Evolutionary conservation across 2,329 filamentous ascomycete genomes (phyloP), one percentile per base, ranked within the genome.

Genomic region (Hyphodiscus sp.): DNA sequence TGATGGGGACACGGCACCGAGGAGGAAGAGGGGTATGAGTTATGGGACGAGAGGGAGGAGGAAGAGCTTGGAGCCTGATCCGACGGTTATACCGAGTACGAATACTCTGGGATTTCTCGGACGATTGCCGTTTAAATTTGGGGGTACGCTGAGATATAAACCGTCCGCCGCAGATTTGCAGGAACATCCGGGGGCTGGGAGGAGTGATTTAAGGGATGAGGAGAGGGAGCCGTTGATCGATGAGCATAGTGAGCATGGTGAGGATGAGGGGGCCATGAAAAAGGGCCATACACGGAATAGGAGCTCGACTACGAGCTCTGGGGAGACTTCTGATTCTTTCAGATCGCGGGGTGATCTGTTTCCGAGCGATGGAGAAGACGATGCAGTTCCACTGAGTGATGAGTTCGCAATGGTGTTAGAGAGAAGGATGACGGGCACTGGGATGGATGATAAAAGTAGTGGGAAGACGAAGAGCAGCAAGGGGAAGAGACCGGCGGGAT

Each of bases 271-370:
- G 19, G 46, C 47, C 18, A 50, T 49, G 43, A 51, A 29, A 3
- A 64, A 59, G 46, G 60, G 57, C 8, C 67, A 71, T 49, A 69
- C 62, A 59, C 75, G 86, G 60, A 80, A 85, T 59, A 80, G 91
- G 49, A 95, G 91, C 69, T 83, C 82, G 46, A 96, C 91, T 1
- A 80, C 83, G 15, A 86, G 82, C 4, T 95, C 90, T 13, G 86
- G 86, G 42, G 86, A 86, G 59, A 96, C 91, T 0, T 87, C 83
- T 26, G 91, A 92, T 67, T 96, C 91, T 6, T 83, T 87, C 59
- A 87, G 91, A 63, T 96, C 91, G 11, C 78, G 92, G 46, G 91
- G 91, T 1, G 92, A 97, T 70, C 74, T 97, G 13, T 94, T 96
- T 61, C 90, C 90, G 0, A 96, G 91, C 63, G 91, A 95, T 58